Evolutionary conservation across 345 rosid species (phyloP).

Genomic region (Brassica carinata): DNA sequence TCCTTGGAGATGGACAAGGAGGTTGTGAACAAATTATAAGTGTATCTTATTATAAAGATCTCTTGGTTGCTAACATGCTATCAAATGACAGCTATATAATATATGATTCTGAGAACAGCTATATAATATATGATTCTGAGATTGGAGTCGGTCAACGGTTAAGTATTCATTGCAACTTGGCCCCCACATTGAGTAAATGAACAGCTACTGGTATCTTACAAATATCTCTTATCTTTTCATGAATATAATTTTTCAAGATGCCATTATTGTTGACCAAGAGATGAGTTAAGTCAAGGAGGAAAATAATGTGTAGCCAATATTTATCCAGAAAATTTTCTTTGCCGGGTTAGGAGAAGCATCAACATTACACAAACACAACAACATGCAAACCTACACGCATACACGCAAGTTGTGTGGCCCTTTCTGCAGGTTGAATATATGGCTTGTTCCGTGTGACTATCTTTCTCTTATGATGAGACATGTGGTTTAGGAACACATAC

Average conservation of each 20-base stretch:
- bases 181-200: slow-evolving; percentile 20
- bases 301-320: background rate
- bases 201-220: background rate
- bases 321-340: background rate
- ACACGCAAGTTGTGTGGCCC: slow-evolving; percentile 6
- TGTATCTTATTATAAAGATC: slow-evolving; percentile 2
- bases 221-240: background rate
- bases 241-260: background rate
- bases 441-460: slow-evolving; percentile 13
- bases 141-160: slow-evolving; percentile 11
- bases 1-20: slow-evolving; percentile 18
- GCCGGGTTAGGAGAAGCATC: slow-evolving; percentile 15
- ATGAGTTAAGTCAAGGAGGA: background rate
- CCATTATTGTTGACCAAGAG: slow-evolving; percentile 21
- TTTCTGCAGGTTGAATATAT: slow-evolving; percentile 1
- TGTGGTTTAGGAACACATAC: slow-evolving; percentile 13
- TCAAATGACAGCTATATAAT: background rate
- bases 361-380: background rate
- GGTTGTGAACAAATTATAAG: background rate
- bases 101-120: background rate
- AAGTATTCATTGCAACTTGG: slow-evolving; percentile 6
- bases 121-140: slow-evolving; percentile 1
- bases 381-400: slow-evolving; percentile 9
- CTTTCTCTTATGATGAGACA: slow-evolving; percentile 28
- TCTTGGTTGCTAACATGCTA: slow-evolving; percentile 20